Base-by-base conservation (phyloP, 1,284 basidiomycete genomes). In the Apiotrichum mycotoxinovorans region DNA sequence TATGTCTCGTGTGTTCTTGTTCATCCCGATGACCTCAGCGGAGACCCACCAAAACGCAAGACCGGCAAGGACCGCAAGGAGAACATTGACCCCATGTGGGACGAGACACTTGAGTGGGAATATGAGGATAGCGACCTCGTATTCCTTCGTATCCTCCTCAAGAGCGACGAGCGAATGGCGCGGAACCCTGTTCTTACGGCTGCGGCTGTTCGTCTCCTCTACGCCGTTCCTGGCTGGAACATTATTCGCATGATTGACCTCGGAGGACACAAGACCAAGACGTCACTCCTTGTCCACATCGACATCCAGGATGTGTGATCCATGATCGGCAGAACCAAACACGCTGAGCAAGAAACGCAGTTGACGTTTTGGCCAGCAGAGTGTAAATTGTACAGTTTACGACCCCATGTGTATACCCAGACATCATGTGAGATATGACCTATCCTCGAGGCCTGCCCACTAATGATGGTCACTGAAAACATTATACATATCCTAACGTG, bases 91-190 rank as follows among this genome's bases (percentile, higher is more conserved):
- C 92, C 93, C 0, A 78, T 87, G 5, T 96, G 91, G 89, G 83
- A 91, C 66, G 85, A 91, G 69, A 79, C 78, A 27, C 76, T 94
- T 37, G 78, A 80, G 45, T 80, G 94, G 41, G 84, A 86, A n/a
- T 89, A 92, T 69, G 83, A 86, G 56, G 54, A 51, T 26, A 48
- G 55, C 40, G 60, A 58, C 30, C 57, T 62, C 45, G 54, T 55
- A 18, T 62, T 62, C 46, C 41, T 62, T 7, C 57, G 60, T 40
- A 48, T 62, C 18, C 52, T 62, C 3, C 51, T 62, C 51, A 62
- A 62, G 54, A 56, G 54, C 41, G 60, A 62, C 50, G 57, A 58
- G 44, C 34, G 27, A 40, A 56, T 62, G 48, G 54, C 54, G 17
- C 30, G 38, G 22, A 62, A 62, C 46, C 60, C 60, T 12, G 51